A percentile compares a stretch with the other conserved stretches of the same genome.
These are phyloP conservation scores for Heracleum sosnowskyi DNA, from an alignment of 129 eudicot genomes.

Conservation along the genomic window DNA sequence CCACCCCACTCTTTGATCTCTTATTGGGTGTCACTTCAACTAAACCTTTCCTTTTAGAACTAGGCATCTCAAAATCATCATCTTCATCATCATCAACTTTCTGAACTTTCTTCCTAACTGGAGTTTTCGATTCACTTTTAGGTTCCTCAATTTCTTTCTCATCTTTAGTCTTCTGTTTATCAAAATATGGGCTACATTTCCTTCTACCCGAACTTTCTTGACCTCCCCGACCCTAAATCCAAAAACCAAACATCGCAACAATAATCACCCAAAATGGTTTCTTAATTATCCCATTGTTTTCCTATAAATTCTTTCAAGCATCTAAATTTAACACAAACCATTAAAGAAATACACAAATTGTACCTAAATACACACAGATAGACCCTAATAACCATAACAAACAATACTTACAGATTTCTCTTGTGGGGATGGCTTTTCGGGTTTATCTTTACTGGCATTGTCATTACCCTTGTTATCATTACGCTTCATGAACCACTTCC, in stretches of 20 bases:
- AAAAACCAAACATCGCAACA: slow-evolving; percentile 8
- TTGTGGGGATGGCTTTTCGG: slow-evolving; percentile 25
- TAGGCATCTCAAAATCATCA: slow-evolving; percentile 57
- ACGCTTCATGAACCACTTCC: slow-evolving; percentile 87
- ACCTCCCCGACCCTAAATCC: slow-evolving; percentile 43
- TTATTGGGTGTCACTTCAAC: slow-evolving; percentile 60
- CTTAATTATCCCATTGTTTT: neutral
- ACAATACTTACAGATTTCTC: slow-evolving; percentile 36
- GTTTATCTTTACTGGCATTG: slow-evolving; percentile 39
- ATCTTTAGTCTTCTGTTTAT: slow-evolving; percentile 39
- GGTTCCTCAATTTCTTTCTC: slow-evolving; percentile 33
- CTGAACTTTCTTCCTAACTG: slow-evolving; percentile 49
- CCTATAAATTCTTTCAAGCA: neutral
- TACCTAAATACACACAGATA: neutral
- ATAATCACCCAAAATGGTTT: neutral
- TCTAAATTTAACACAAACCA: neutral
- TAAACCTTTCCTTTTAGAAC: slow-evolving; percentile 31
- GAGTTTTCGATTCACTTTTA: slow-evolving; percentile 35
- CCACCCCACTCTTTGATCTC: slow-evolving; percentile 61
- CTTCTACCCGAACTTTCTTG: slow-evolving; percentile 69
- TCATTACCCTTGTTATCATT: slow-evolving; percentile 38
- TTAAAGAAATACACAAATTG: neutral
- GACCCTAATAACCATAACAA: neutral
- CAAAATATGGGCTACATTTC: slow-evolving; percentile 85
- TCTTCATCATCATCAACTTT: slow-evolving; percentile 47